A percentile compares a stretch with the other conserved stretches of the same genome.
phyloP scores from a whole-genome alignment of 2,329 filamentous ascomycete species.

The Verticillium nubilum region DNA sequence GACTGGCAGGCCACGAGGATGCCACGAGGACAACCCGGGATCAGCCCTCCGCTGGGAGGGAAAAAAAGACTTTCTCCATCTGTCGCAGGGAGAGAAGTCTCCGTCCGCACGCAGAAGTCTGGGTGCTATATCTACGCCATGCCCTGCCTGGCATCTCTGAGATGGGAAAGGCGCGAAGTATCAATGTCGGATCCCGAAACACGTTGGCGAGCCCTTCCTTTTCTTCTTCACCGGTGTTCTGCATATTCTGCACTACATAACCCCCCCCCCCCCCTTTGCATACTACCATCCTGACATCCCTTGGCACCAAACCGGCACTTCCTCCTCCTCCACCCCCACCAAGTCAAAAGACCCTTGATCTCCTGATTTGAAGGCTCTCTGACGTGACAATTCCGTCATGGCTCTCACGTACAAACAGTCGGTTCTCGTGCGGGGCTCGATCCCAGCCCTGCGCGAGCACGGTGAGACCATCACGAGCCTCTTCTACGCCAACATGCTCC shows the following conservation, averaged over 20 bases:
- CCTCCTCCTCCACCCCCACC: background rate
- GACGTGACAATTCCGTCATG: conserved; percentile 16
- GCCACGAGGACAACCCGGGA: conserved; percentile 1
- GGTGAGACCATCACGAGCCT: conserved; percentile 63
- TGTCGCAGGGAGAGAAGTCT: background rate
- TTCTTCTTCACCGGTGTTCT: background rate
- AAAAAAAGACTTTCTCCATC: background rate
- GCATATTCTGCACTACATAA: background rate
- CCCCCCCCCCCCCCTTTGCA: background rate
- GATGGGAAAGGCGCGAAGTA: background rate
- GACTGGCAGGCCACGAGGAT: background rate
- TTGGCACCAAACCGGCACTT: background rate
- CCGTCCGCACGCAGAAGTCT: background rate
- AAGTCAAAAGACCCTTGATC: background rate
- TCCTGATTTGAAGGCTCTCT: background rate
- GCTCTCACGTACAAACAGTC: conserved; percentile 50
- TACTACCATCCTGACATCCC: background rate
- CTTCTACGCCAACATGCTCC: conserved; percentile 67
- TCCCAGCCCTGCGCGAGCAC: conserved; percentile 62
- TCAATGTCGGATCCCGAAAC: background rate
- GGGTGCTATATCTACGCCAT: background rate
- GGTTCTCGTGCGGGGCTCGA: conserved; percentile 62
- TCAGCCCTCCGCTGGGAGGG: background rate
- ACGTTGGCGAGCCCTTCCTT: background rate
- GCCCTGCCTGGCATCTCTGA: background rate